Evolutionary conservation across 257 asterid species (phyloP), one percentile per base, ranked within the genome.

Genomic region (Penstemon davidsonii): DNA sequence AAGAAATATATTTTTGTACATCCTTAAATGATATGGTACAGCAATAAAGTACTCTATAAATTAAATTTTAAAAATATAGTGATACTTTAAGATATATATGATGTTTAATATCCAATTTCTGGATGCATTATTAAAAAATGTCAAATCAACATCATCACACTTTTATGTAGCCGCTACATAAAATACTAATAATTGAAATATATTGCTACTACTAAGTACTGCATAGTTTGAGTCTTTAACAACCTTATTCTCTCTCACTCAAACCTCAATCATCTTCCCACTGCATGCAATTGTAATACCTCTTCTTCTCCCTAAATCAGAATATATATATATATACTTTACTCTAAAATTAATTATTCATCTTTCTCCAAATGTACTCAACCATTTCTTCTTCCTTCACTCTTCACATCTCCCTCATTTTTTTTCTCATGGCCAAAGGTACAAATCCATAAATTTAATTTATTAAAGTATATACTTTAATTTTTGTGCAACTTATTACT

Each of bases 341-440:
- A 40, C 36, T 12, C 12, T 15, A n/a, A 4, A 38, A 4, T 40
- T 39, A 25, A 4, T 11, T 46, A 43, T 42, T 51, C 18, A 36
- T 64, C 42, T 49, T 46, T 40, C 64, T 60, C 51, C 75, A 68
- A 81, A 88, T 84, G 89, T 68, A 78, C 75, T 77, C 83, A 5
- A 12, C 7, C 7, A 72, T 63, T 43, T 53, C 36, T 62, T 64
- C 62, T 47, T 55, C 38, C 60, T 61, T 7, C 9, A 12, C 71
- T 55, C 69, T 81, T 61, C 76, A 69, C 41, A 25, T 68, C 58
- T 50, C 72, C 68, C 40, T 84, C 73, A 55, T 82, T 42, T 59
- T 80, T 44, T 62, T 86, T 13, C n/a, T 76, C 86, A 67, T 72
- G 44, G 10, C 66, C 60, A 47, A 68, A 75, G 95, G 96, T 89